Conservation (phyloP, 176 grass and related monocot species). For the Cocos nucifera region DNA sequence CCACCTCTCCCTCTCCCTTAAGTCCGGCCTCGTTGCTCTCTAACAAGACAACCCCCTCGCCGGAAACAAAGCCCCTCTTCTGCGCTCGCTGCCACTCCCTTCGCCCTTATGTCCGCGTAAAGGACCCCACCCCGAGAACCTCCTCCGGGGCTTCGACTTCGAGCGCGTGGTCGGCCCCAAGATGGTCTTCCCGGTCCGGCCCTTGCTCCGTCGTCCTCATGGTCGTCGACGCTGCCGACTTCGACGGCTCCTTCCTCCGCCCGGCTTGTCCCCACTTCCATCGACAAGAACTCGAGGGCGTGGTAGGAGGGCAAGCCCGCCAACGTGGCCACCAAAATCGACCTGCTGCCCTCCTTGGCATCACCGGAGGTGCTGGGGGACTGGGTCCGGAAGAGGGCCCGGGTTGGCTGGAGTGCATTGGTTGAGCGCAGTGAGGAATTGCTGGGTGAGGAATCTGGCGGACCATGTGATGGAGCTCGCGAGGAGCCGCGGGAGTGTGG, state of each 20-base stretch:
- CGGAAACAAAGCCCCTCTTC: constrained; percentile 6
- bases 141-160: constrained; percentile 80
- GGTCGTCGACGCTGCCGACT: constrained; percentile 60
- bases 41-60: constrained; percentile 29
- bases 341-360: constrained; percentile 56
- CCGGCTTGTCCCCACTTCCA: constrained; percentile 33
- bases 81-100: constrained; percentile 78
- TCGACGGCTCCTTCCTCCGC: constrained; percentile 83
- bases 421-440: constrained; percentile 47
- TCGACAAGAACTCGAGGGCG: constrained; percentile 24
- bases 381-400: constrained; percentile 36
- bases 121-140: constrained; percentile 29
- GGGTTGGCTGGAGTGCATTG: constrained; percentile 44
- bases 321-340: constrained; percentile 69
- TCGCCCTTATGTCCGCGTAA: constrained; percentile 56
- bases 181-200: constrained; percentile 54
- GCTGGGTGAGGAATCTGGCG: constrained; percentile 63
- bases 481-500: constrained; percentile 56
- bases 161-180: constrained; percentile 42
- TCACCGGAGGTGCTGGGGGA: constrained; percentile 45
- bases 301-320: constrained; percentile 41
- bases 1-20: constrained; percentile 30
- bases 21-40: constrained; percentile 16
- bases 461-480: constrained; percentile 56
- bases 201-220: constrained; percentile 73